Conservation (phyloP, 108 stramenopile species). For the Conticribra guillardii region DNA sequence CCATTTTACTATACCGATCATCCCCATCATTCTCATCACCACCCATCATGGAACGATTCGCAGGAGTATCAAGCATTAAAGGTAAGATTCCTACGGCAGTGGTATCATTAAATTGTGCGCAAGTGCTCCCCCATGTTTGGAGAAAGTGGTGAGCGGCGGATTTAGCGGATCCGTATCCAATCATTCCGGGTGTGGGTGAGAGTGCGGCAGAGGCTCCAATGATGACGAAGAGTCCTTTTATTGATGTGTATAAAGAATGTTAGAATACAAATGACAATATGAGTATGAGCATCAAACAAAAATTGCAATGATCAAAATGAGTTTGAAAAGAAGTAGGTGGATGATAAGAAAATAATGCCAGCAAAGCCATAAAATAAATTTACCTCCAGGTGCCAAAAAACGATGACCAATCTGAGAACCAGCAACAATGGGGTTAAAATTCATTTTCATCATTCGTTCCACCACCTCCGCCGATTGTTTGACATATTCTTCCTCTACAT, state of each 20-base stretch:
- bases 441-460: conserved; percentile 54
- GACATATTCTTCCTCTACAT: conserved; percentile 27
- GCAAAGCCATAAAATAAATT: conserved; percentile 7
- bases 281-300: conserved; percentile 44
- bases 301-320: not conserved
- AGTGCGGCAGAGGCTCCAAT: conserved; percentile 75
- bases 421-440: conserved; percentile 71
- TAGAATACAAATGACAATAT: too few relatives aligned
- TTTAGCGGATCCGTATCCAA: conserved; percentile 74
- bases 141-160: conserved; percentile 70
- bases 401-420: conserved; percentile 65
- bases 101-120: conserved; percentile 38
- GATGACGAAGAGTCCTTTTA: conserved; percentile 31
- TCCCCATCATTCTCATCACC: conserved; percentile 39
- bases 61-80: conserved; percentile 77
- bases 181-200: conserved; percentile 73
- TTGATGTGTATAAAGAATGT: too few relatives aligned
- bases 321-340: not conserved
- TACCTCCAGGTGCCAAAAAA: conserved; percentile 59
- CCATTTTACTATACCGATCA: conserved; percentile 57
- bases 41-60: conserved; percentile 71
- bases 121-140: conserved; percentile 64
- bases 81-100: conserved; percentile 77
- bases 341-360: too few relatives aligned
- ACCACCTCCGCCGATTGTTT: conserved; percentile 24